A percentile compares a stretch with the other conserved stretches of the same genome.
Evolutionary conservation across 257 asterid genomes (phyloP).

Genomic region (Ilex aquifolium): DNA sequence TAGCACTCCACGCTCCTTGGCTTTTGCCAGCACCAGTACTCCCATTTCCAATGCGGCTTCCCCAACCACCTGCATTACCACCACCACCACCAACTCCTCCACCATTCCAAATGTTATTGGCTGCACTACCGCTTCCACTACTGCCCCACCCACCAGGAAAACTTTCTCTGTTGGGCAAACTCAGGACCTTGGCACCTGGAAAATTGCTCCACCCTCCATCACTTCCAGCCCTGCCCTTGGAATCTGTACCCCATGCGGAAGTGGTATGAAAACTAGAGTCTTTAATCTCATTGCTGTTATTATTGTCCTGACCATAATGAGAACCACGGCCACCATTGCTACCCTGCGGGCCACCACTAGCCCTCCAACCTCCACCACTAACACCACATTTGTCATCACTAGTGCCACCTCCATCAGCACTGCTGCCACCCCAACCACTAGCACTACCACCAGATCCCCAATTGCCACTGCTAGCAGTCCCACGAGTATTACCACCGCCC

Average conservation of each 20-base stretch:
- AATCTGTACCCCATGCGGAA: not conserved
- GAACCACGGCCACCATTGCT: not conserved
- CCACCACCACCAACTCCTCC: too few species aligned
- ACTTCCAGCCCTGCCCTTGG: not conserved
- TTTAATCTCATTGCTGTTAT: not conserved
- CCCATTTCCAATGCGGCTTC: too few species aligned
- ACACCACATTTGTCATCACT: too few species aligned
- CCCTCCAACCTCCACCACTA: not conserved
- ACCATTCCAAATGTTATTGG: too few species aligned
- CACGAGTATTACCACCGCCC: too few species aligned
- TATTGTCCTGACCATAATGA: not conserved
- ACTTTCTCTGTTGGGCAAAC: not conserved
- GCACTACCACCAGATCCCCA: slow-evolving; percentile 28
- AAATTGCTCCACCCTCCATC: not conserved
- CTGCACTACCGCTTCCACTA: not conserved
- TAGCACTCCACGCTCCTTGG: too few species aligned
- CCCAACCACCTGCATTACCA: too few species aligned
- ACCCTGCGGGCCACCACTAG: not conserved
- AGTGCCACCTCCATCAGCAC: too few species aligned
- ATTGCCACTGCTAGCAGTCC: too few species aligned
- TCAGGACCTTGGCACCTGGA: not conserved
- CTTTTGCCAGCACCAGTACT: too few species aligned
- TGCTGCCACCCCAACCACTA: slow-evolving; percentile 44
- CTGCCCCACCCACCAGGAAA: not conserved
- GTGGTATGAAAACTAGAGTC: not conserved